These are phyloP conservation scores for Aspergillus fijiensis DNA, from an alignment of 2,329 filamentous ascomycete species.

Conservation along the genomic window DNA sequence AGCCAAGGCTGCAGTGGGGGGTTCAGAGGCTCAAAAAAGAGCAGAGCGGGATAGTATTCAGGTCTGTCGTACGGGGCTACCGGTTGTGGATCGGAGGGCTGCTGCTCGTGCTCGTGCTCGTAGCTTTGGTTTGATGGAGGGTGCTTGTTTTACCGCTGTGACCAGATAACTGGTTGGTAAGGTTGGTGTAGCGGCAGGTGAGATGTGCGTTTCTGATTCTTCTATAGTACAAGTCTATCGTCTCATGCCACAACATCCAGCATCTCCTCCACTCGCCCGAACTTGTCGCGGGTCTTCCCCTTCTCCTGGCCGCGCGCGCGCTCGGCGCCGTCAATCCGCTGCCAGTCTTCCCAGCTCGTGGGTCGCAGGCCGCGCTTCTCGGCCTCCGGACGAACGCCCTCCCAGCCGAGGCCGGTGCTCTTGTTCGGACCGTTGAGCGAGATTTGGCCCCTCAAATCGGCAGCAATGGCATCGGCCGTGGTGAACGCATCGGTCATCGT, in stretches of 20 bases:
- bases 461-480: conserved; percentile 77
- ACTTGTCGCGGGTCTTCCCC: conserved; percentile 78
- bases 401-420: conserved; percentile 66
- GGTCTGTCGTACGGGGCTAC: too few relatives aligned
- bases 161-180: too few relatives aligned
- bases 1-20: neutral
- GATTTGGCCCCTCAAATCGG: conserved; percentile 64
- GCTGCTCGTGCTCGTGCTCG: too few relatives aligned
- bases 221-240: conserved; percentile 11
- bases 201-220: too few relatives aligned
- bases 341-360: conserved; percentile 84
- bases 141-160: too few relatives aligned
- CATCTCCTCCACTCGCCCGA: conserved; percentile 59
- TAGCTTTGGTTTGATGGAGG: too few relatives aligned
- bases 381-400: conserved; percentile 65
- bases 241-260: conserved; percentile 41
- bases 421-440: conserved; percentile 49
- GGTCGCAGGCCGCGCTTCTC: conserved; percentile 57
- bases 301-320: conserved; percentile 60
- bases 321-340: conserved; percentile 78
- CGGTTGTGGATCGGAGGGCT: too few relatives aligned
- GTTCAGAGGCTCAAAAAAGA: neutral
- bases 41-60: neutral
- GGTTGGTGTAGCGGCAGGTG: neutral
- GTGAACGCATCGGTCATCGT: conserved; percentile 95